Conservation (phyloP, 2,329 filamentous ascomycete species). For the Pleoardoris graminearum region DNA sequence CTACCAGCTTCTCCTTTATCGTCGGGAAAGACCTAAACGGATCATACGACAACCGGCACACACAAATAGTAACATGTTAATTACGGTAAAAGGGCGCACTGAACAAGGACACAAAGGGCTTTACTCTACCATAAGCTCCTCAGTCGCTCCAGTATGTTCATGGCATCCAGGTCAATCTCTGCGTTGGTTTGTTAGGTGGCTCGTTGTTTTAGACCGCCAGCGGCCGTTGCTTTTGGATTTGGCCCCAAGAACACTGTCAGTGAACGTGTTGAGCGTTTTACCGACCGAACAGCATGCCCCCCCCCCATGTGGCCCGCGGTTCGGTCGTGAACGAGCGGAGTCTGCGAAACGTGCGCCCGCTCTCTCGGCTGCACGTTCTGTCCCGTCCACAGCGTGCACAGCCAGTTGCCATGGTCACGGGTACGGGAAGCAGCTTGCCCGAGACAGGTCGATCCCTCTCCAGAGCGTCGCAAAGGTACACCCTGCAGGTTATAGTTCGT, state of each 20-base stretch:
- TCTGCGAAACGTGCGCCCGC: conserved; percentile 3
- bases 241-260: too few species aligned
- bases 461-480: not conserved
- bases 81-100: too few species aligned
- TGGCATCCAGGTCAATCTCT: not conserved
- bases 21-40: too few species aligned
- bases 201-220: not conserved
- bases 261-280: too few species aligned
- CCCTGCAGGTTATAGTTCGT: not conserved
- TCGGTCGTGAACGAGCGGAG: not conserved
- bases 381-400: not conserved
- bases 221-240: not conserved
- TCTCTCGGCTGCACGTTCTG: not conserved
- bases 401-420: too few species aligned
- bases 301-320: not conserved
- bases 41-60: too few species aligned
- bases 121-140: too few species aligned
- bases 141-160: not conserved
- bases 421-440: not conserved
- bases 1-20: too few species aligned
- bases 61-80: too few species aligned
- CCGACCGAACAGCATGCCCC: conserved; percentile 7
- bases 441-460: not conserved
- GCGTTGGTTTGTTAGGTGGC: not conserved
- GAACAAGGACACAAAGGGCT: too few species aligned